These are phyloP conservation scores for Cryphonectria parasitica DNA, from an alignment of 2,329 filamentous ascomycete species.

Conservation along the genomic window DNA sequence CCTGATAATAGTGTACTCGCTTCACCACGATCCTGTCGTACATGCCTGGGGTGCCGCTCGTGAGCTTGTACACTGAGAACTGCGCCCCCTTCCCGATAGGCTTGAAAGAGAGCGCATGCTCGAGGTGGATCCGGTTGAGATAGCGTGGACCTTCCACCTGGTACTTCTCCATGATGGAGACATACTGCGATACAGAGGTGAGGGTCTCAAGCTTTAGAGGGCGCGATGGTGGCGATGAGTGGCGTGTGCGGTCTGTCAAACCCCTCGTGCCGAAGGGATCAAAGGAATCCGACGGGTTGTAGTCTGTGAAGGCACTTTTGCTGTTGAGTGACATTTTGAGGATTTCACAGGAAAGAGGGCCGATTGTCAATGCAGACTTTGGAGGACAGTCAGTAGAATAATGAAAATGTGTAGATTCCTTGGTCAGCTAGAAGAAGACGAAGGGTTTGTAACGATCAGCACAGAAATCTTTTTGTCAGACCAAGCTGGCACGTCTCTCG, in stretches of 20 bases:
- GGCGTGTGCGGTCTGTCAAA: not conserved
- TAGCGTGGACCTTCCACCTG: not conserved
- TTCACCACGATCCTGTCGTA: not conserved
- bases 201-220: not conserved
- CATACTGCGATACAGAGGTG: not conserved
- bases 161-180: not conserved
- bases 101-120: not conserved
- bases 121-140: not conserved
- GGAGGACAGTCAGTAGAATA: not conserved
- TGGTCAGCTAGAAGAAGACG: not conserved
- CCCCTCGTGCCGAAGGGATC: not conserved
- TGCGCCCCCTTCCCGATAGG: not conserved
- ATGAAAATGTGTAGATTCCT: not conserved
- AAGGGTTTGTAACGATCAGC: not conserved
- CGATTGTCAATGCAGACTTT: not conserved
- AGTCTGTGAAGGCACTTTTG: not conserved
- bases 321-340: not conserved
- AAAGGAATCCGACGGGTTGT: not conserved
- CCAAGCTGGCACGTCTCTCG: not conserved
- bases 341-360: not conserved
- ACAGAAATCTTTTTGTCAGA: not conserved
- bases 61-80: not conserved
- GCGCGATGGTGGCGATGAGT: not conserved
- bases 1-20: not conserved
- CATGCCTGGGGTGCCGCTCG: not conserved